Base-by-base conservation (phyloP, 1,284 basidiomycete species). In the Cryptococcus sp. region DNA sequence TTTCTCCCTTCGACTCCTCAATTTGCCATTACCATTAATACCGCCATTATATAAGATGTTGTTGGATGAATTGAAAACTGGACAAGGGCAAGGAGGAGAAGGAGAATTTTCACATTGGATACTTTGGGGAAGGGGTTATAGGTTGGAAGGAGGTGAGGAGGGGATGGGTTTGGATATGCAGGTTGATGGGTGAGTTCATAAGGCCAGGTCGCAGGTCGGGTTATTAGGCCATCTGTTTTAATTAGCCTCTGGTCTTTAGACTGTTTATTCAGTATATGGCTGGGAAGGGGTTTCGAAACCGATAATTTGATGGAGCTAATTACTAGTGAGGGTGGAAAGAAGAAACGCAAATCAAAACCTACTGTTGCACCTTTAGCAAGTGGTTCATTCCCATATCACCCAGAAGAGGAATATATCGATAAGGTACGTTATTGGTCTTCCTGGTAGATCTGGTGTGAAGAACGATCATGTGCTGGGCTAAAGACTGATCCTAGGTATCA, bases 21-120 rank as follows among this genome's bases (percentile, higher is more conserved):
- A 96, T 71, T 91, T 97, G 82, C 92, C 92, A 0, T 84, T 90
- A 3, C 88, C 94, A 62, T 82, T 91, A 39, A 81, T 92, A 18
- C 86, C 90, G 11, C 91, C 89, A 1, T 86, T 93, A 83, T 94
- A 92, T 73, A 80, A 80, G 49, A 90, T 94, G 86, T 79, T 96
- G 21, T 76, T 79, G 0, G 83, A 86, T 44, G 91, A 97, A 69
- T 77, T 93, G 41, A 82, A 86, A 48, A 19, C 5, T n/a, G 36
- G 36, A 14, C 22, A 86, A 86, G 53, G 45, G 36, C 19, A 45
- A 48, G 32, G 24, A 54, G 48, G 81, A 44, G 34, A 47, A 50
- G 24, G 54, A 53, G 41, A 53, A 11, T 70, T 72, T 49, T 66
- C 61, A 3, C 70, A 76, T 56, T 73, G 60, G 53, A 22, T 76